phyloP scores from a whole-genome alignment of 148 eudicot genomes.

The Vaccinium myrtillus region DNA sequence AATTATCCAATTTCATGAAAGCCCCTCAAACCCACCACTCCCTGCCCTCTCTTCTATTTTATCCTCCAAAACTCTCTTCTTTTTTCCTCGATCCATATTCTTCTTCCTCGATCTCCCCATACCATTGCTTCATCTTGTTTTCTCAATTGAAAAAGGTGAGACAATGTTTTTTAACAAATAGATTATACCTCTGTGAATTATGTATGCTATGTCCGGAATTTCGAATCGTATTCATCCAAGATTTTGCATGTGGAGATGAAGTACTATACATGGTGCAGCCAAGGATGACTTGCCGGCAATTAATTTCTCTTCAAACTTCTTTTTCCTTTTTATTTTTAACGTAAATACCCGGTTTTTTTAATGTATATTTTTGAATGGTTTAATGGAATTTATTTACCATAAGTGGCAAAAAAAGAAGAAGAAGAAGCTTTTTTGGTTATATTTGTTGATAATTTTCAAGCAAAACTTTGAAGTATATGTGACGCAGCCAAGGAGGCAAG shows the following conservation, averaged over 20 bases:
- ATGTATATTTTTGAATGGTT: neutral
- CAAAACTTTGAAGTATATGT: too few relatives aligned
- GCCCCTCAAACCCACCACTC: neutral
- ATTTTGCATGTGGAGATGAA: slow-evolving; percentile 20
- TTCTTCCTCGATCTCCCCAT: neutral
- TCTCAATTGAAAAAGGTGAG: neutral
- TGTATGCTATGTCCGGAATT: neutral
- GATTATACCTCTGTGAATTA: neutral
- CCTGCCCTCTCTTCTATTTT: neutral
- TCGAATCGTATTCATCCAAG: slow-evolving; percentile 11
- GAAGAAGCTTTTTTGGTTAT: neutral
- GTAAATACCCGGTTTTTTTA: neutral
- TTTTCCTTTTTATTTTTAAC: neutral
- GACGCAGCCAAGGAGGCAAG: too few relatives aligned
- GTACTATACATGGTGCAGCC: slow-evolving; percentile 18
- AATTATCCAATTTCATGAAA: slow-evolving; percentile 11
- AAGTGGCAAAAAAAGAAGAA: neutral
- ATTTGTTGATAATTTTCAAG: neutral
- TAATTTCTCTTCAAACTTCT: neutral
- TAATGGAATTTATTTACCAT: neutral
- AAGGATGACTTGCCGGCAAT: slow-evolving; percentile 28
- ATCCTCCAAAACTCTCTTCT: neutral
- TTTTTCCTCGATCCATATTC: neutral
- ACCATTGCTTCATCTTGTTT: neutral
- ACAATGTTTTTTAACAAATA: too few relatives aligned